phyloP scores from a whole-genome alignment of 345 rosid species.

The Toxicodendron radicans region DNA sequence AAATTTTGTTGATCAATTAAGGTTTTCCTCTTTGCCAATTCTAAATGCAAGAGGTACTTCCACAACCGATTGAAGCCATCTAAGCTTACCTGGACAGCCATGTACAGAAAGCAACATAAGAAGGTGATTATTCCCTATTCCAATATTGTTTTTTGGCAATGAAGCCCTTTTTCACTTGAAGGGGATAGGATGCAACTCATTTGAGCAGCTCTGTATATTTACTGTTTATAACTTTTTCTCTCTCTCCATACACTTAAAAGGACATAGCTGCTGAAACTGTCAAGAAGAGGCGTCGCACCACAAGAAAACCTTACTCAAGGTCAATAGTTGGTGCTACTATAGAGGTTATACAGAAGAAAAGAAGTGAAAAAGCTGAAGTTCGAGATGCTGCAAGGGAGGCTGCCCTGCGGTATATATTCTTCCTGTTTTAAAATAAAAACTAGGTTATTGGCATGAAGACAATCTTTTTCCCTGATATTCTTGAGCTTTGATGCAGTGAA shows the following conservation, averaged over 20 bases:
- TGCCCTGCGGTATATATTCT: constrained; percentile 45
- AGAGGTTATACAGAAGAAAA: constrained; percentile 66
- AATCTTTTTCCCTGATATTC: too few relatives aligned
- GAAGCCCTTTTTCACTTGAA: neutral
- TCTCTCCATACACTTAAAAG: neutral
- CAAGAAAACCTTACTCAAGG: constrained; percentile 73
- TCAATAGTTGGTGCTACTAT: constrained; percentile 77
- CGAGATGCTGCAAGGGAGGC: constrained; percentile 70
- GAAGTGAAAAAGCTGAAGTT: constrained; percentile 68
- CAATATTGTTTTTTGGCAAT: too few relatives aligned
- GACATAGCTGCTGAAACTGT: constrained; percentile 61
- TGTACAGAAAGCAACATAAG: constrained; percentile 72
- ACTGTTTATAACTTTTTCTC: constrained; percentile 3
- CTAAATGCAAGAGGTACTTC: constrained; percentile 91
- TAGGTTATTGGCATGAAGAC: too few relatives aligned
- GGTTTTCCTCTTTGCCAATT: constrained; percentile 90
- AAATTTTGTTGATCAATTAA: too few relatives aligned
- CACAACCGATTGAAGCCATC: constrained; percentile 93
- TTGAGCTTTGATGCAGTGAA: constrained; percentile 38
- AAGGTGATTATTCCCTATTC: constrained; percentile 36
- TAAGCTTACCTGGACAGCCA: constrained; percentile 81
- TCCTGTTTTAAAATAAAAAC: neutral
- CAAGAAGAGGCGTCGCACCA: constrained; percentile 54
- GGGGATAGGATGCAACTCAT: too few relatives aligned
- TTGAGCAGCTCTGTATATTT: neutral